Base-by-base conservation (phyloP, 176 grass and related monocot genomes). In the Aechmea fasciata region DNA sequence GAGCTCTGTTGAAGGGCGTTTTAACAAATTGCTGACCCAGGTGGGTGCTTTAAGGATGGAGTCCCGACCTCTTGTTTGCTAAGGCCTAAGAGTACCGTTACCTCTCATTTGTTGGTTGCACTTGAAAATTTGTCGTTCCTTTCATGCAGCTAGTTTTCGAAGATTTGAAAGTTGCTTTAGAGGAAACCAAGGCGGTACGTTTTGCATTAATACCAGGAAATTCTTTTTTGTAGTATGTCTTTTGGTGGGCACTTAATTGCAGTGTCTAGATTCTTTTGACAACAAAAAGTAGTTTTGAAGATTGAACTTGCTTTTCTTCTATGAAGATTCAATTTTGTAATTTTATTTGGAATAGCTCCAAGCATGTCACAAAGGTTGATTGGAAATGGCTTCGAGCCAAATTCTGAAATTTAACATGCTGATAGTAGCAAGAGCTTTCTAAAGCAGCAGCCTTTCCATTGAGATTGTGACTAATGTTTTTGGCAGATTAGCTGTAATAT, bases 111-210 rank as follows among this genome's bases (percentile, higher is more conserved):
- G 17, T 25, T 71, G 68, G 66, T 51, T 63, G 23, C 9, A 18
- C 4, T 51, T 55, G 68, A 52, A 81, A 67, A 69, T 76, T 41
- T 83, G 57, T 73, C 85, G 2, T 75, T 88, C 79, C 81, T 10
- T 69, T 86, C 64, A 69, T 69, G 28, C 83, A 99, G 95, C 57
- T 90, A 73, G 87, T 94, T 63, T 93, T 90, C 65, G 95, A 94
- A 65, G 95, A 99, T 80, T 77, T 99, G 69, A 94, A 94, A 84
- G 90, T 86, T 77, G 90, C 87, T 94, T 79, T 99, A 80, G 95
- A 94, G 77, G 95, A 99, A 88, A 90, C 95, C 65, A 99, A 90
- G 75, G 73, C 72, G 52, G 95, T 99, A 99, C 82, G 84, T 78
- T 52, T 50, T 64, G 47, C 64, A 28, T 41, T 14, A 9, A 67